These are phyloP conservation scores for Tolypocladium cylindrosporum DNA, from an alignment of 2,329 filamentous ascomycete species.

Conservation along the genomic window DNA sequence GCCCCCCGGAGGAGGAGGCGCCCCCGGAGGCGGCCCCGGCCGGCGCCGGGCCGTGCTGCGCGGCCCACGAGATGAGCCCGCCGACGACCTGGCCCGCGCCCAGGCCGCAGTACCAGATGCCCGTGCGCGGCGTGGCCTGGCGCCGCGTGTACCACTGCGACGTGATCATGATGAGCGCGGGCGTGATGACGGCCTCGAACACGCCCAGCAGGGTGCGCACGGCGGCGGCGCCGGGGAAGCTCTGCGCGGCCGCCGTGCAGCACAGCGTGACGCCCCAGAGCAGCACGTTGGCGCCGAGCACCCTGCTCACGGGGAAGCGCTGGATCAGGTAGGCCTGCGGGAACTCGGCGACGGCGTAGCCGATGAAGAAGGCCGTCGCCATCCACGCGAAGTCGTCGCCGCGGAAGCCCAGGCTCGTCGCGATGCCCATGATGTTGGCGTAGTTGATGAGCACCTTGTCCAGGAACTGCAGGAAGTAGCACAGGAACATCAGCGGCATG, in stretches of 20 bases:
- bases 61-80: conserved; percentile 37
- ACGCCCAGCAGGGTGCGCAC: conserved; percentile 34
- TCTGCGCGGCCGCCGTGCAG: conserved; percentile 29
- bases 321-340: conserved; percentile 21
- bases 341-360: conserved; percentile 17
- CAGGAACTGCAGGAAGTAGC: conserved; percentile 16
- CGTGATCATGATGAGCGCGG: conserved; percentile 40
- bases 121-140: conserved; percentile 34
- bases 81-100: conserved; percentile 26
- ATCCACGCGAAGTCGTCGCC: conserved; percentile 22
- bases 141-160: conserved; percentile 27
- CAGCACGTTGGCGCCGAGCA: conserved; percentile 21
- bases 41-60: conserved; percentile 34
- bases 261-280: conserved; percentile 29
- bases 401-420: conserved; percentile 15
- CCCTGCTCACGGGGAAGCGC: conserved; percentile 20
- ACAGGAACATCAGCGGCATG: conserved; percentile 15
- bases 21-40: neutral
- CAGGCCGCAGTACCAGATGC: conserved; percentile 20
- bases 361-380: conserved; percentile 20
- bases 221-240: conserved; percentile 29
- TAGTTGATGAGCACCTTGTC: conserved; percentile 19
- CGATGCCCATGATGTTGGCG: conserved; percentile 19
- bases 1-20: conserved; percentile 5
- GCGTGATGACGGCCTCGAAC: conserved; percentile 37